Conservation (phyloP, 352 stramenopile species). For the Phytophthora sansomeana region DNA sequence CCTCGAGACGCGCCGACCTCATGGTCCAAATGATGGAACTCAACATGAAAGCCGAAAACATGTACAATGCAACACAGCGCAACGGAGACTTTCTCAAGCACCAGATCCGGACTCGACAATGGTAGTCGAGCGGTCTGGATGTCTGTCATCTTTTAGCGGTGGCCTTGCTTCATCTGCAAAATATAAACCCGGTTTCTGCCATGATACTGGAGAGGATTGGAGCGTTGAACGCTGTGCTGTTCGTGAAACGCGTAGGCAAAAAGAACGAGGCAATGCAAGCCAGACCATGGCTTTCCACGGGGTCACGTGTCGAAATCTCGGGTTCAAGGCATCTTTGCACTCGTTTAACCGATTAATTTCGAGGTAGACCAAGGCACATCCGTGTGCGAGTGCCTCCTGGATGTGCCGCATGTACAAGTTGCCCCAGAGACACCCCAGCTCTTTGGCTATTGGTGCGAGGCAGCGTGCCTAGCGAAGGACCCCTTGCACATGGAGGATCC, state of each 20-base stretch:
- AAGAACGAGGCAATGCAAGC: neutral
- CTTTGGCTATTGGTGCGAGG: neutral
- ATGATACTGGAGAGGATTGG: conserved; percentile 13
- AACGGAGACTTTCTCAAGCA: conserved; percentile 40
- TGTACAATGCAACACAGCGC: conserved; percentile 48
- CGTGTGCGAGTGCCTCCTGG: neutral
- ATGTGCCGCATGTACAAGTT: conserved; percentile 9
- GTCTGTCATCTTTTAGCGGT: conserved; percentile 3
- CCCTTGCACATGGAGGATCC: neutral
- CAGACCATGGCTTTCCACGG: conserved; percentile 13
- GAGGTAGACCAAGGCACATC: neutral
- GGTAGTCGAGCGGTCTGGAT: conserved; percentile 9
- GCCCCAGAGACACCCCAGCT: conserved; percentile 3
- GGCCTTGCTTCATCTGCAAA: neutral
- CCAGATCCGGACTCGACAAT: conserved; percentile 17
- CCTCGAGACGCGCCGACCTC: conserved; percentile 13
- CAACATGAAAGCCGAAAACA: conserved; percentile 41
- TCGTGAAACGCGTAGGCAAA: too few relatives aligned
- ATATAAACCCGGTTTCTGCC: neutral
- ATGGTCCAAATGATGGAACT: conserved; percentile 48
- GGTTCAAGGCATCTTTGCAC: conserved; percentile 6
- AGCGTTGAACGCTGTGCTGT: conserved; percentile 8
- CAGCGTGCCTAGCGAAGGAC: neutral
- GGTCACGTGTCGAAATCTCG: conserved; percentile 6
- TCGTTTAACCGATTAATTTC: conserved; percentile 17